Conservation (phyloP, 495 filamentous ascomycete genomes). For the Penicillium waksmanii region DNA sequence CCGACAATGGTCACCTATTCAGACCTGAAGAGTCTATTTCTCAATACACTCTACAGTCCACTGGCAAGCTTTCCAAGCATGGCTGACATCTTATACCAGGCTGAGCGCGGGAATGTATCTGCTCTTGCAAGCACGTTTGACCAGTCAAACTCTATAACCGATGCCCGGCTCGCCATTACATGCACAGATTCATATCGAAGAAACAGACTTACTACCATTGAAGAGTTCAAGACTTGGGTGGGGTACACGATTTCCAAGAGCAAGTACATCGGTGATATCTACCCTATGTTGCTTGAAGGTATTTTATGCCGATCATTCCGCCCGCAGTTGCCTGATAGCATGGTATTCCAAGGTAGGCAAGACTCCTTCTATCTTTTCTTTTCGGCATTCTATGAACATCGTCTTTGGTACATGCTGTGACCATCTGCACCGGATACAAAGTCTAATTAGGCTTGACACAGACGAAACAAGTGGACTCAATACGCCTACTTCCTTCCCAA, state of each 20-base stretch:
- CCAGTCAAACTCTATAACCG: background rate
- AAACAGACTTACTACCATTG: conserved; percentile 5
- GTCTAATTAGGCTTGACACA: conserved; percentile 19
- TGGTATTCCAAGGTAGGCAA: conserved; percentile 19
- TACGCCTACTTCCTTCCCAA: conserved; percentile 46
- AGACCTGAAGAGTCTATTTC: conserved; percentile 22
- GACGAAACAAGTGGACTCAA: conserved; percentile 24
- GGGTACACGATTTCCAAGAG: conserved; percentile 2
- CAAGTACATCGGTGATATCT: conserved; percentile 20
- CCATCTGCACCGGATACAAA: background rate
- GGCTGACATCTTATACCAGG: conserved; percentile 13
- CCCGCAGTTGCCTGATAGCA: conserved; percentile 21
- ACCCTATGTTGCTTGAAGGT: conserved; percentile 13
- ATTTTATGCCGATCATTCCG: conserved; percentile 24
- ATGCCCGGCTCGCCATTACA: conserved; percentile 8
- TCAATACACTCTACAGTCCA: conserved; percentile 19
- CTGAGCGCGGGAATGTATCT: conserved; percentile 16
- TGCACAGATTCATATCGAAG: conserved; percentile 15
- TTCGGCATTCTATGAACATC: no score
- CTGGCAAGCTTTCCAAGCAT: conserved; percentile 21
- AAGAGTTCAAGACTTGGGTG: conserved; percentile 8
- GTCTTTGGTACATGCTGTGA: background rate
- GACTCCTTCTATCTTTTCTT: background rate
- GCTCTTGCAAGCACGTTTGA: conserved; percentile 6
- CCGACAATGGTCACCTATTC: conserved; percentile 36